Evolutionary conservation across 345 rosid species (phyloP).

Genomic region (Lepidium sativum): DNA sequence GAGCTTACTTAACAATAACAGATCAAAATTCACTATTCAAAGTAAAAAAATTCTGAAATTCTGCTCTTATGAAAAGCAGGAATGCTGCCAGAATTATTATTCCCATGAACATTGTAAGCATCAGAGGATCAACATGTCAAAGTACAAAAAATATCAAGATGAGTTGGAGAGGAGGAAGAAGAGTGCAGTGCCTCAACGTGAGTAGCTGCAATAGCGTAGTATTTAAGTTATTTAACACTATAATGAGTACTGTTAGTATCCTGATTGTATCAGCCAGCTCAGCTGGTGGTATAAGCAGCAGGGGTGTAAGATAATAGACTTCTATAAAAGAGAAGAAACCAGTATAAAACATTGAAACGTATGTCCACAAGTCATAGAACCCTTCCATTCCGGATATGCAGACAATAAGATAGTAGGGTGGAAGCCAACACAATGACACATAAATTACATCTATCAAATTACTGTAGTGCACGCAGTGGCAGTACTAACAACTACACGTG

Average conservation of each 20-base stretch:
- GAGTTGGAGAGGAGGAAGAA: background rate
- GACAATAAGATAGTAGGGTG: background rate
- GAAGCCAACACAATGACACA: background rate
- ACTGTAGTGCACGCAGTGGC: background rate
- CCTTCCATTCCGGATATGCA: background rate
- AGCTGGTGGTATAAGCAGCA: background rate
- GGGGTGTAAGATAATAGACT: background rate
- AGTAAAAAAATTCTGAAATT: background rate
- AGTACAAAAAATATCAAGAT: background rate
- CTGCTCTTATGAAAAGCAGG: background rate
- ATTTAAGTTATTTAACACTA: background rate
- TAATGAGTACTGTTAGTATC: background rate
- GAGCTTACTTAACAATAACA: background rate
- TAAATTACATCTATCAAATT: background rate
- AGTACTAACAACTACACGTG: background rate
- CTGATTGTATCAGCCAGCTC: background rate
- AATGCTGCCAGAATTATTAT: background rate
- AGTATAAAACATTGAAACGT: background rate
- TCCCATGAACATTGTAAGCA: background rate
- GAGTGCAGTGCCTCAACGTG: background rate
- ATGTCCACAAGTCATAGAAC: background rate
- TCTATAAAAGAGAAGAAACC: background rate
- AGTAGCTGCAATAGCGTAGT: background rate
- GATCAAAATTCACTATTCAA: background rate
- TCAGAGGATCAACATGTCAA: background rate